Evolutionary conservation across 1,284 basidiomycete genomes (phyloP).

Genomic region (Melampsora abietis-canadensis): DNA sequence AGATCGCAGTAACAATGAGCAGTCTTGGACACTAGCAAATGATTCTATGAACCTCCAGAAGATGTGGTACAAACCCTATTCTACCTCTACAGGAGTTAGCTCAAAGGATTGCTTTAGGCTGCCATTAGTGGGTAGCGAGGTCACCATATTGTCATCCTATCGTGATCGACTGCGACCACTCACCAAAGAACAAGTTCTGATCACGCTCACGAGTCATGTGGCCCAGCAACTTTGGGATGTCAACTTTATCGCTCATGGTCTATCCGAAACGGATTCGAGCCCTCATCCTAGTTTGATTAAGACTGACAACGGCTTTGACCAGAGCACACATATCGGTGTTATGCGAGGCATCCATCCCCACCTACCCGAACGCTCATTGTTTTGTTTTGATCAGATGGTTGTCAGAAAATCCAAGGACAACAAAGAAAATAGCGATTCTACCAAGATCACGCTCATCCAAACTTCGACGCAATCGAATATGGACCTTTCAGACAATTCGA

Average conservation of each 20-base stretch:
- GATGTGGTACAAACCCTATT: constrained; percentile 17
- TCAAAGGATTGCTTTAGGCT: not conserved
- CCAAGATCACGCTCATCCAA: constrained; percentile 33
- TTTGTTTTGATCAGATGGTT: constrained; percentile 38
- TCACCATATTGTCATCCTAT: not conserved
- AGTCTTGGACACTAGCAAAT: constrained; percentile 14
- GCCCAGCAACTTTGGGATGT: constrained; percentile 47
- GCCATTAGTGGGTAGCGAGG: constrained; percentile 20
- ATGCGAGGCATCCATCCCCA: constrained; percentile 36
- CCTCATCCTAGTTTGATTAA: constrained; percentile 21
- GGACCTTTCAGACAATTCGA: constrained; percentile 4
- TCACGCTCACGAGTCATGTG: constrained; percentile 45
- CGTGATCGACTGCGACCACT: constrained; percentile 15
- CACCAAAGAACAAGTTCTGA: constrained; percentile 49
- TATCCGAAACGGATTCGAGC: not conserved
- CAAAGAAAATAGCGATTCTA: not conserved
- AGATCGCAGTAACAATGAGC: constrained; percentile 8
- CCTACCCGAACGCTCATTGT: constrained; percentile 17
- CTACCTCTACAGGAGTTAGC: not conserved
- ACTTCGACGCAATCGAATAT: constrained; percentile 13
- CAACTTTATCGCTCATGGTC: constrained; percentile 21
- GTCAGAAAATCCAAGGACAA: constrained; percentile 3
- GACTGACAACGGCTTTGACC: constrained; percentile 39
- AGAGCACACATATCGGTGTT: constrained; percentile 21
- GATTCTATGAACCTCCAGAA: constrained; percentile 7